Evolutionary conservation across 1,284 basidiomycete genomes (phyloP), one percentile per base, ranked within the genome.

Genomic region (Marasmius sp.): DNA sequence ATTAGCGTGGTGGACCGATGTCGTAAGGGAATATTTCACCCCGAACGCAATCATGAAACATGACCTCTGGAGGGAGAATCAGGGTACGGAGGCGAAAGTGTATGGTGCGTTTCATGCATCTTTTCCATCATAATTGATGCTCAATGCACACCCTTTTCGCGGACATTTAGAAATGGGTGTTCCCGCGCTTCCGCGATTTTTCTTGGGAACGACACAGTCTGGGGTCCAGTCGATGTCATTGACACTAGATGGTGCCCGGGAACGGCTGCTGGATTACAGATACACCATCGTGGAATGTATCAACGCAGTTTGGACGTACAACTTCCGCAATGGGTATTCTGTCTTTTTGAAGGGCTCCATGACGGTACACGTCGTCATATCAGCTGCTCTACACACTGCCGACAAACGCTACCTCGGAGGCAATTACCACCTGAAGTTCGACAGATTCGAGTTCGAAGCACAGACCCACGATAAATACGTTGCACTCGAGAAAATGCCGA

Each of bases 41-140:
- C 80, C 83, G 2, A 83, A 82, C 62, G 85, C 89, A 16, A 73
- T 83, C 52, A 84, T 92, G 81, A 89, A 87, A 71, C 80, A 92
- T 65, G 91, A 89, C 6, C 73, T 93, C 22, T 92, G 91, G 91
- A 91, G 89, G 71, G 90, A 92, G 71, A 91, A 88, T 68, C 83
- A 86, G 68, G 80, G 79, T 65, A 82, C 80, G 43, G 91, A 93
- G 70, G 89, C 90, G 37, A 93, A 92, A 69, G 86, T 86, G n/a
- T 92, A 93, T 68, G 89, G 91, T 92, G 61, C 61, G 87, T 77
- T 20, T 57, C 22, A 62, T 66, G 62, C n/a, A 14, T 16, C 18
- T 27, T 54, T 18, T 11, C 5, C 5, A 27, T 27, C 27, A 3
- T n/a, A 16, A 18, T 18, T 33, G 38, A 38, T 54, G 9, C 45